Evolutionary conservation across 352 stramenopile genomes (phyloP), one percentile per base, ranked within the genome.

Genomic region (Thalassiosira hispida): DNA sequence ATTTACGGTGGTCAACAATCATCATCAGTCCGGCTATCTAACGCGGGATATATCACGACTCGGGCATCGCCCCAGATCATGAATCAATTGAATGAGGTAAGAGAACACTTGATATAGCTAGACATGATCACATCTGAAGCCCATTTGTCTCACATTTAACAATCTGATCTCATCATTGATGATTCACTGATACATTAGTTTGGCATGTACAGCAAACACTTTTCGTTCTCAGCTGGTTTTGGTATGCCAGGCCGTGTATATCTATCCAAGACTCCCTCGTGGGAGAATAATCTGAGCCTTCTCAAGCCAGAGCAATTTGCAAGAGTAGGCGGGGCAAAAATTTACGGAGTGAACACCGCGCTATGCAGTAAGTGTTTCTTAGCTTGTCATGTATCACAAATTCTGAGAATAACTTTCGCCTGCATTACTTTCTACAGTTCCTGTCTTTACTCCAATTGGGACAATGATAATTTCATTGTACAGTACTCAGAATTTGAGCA

Each of bases 311-410:
- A 84, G 18, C 20, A 82, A 52, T 93, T 91, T 78, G 78, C 79
- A 53, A 29, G 87, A 38, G 73, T 81, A 16, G 85, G 78, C n/a
- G 87, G 87, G 31, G 87, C 87, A 1, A 83, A 84, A 33, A 60
- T 90, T 20, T 91, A 91, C 61, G 85, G 87, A 22, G 62, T 93
- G 0, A 88, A 89, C 20, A 93, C 87, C 31, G 78, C 53, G 35
- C 23, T 91, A 25, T 83, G 79, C 27, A 82, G n/a, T n/a, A n/a
- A n/a, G n/a, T n/a, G n/a, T 90, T 38, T n/a, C n/a, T n/a, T n/a
- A n/a, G n/a, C n/a, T n/a, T n/a, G n/a, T n/a, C n/a, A n/a, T n/a
- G n/a, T n/a, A n/a, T n/a, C n/a, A n/a, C n/a, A n/a, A n/a, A n/a
- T n/a, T n/a, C n/a, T n/a, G n/a, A n/a, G n/a, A n/a, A n/a, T n/a